Evolutionary conservation across 441 rosid species (phyloP), one percentile per base, ranked within the genome.

Genomic region (Croton setiger): DNA sequence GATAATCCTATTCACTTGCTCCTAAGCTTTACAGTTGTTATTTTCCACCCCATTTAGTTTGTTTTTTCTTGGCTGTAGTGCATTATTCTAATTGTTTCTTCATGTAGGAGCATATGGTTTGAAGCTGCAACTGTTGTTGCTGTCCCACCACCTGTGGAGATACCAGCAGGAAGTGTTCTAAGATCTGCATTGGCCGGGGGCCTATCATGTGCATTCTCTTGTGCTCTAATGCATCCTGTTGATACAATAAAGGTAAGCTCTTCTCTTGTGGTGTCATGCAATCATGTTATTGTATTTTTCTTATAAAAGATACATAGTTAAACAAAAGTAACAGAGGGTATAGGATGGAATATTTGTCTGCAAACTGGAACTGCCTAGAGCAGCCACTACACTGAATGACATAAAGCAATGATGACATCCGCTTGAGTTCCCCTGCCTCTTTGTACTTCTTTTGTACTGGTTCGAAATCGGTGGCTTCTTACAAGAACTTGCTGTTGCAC

Each of bases 141-240:
- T 68, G 99, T 92, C 78, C 85, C 98, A 68, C 97, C 98, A 36
- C 94, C 98, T n/a, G 88, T 87, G 74, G 91, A 85, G 69, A 81
- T 89, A 63, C 97, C 88, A 72, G 86, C 96, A 64, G 97, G 89
- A 81, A 92, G 88, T 76, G 98, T 95, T 79, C 79, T 92, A 51
- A 86, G 83, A 79, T 89, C 99, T 69, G 99, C 99, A 63, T 80
- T 95, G 83, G 99, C 99, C 6, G 99, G 99, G 56, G 99, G 98
- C 63, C 88, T 95, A 62, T 84, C 99, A 51, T 87, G 93, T 82
- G 99, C 98, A 66, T 87, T 92, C 71, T 95, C 99, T 56, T 81
- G 92, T 71, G 79, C 92, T 68, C 68, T 95, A 52, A 61, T 95
- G 98, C 93, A 92, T 77, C 97, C 99, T 4, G 81, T 95, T 71